Evolutionary conservation across 345 rosid genomes (phyloP).

Genomic region (Aquilaria sinensis): DNA sequence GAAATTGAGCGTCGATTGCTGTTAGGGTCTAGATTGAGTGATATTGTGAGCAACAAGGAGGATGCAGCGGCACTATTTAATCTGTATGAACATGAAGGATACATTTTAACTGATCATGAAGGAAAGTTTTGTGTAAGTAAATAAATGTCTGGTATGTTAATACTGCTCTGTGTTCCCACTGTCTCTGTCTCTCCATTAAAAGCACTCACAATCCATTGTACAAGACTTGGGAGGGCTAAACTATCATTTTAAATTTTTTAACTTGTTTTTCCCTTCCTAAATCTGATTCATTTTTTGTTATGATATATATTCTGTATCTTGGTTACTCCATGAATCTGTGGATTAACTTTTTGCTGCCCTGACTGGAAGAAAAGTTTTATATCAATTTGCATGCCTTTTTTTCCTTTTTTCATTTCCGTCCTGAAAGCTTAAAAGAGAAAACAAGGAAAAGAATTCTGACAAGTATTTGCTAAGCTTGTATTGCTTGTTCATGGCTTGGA

Average conservation of each 20-base stretch:
- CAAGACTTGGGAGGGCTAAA: not conserved
- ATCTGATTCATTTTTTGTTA: not conserved
- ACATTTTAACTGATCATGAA: conserved; percentile 65
- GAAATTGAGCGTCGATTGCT: conserved; percentile 64
- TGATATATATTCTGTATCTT: not conserved
- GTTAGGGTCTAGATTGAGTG: conserved; percentile 82
- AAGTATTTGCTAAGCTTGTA: not conserved
- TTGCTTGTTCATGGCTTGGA: not conserved
- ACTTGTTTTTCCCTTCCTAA: not conserved
- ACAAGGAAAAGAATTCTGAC: not conserved
- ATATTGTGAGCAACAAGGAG: conserved; percentile 59
- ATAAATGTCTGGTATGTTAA: not conserved
- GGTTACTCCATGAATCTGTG: not conserved
- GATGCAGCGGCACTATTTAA: conserved; percentile 64
- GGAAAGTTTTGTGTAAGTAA: conserved; percentile 72
- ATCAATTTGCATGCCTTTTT: too few relatives aligned
- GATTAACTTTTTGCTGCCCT: too few relatives aligned
- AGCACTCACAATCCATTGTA: not conserved
- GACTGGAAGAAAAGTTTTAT: too few relatives aligned
- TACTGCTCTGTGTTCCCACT: conserved; percentile 4
- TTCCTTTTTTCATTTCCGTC: not conserved
- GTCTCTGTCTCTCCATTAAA: not conserved
- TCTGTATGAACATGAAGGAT: conserved; percentile 69
- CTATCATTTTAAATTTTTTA: not conserved
- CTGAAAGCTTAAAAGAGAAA: not conserved